Base-by-base conservation (phyloP, 306 rosid genomes). In the Cucumis melo region DNA sequence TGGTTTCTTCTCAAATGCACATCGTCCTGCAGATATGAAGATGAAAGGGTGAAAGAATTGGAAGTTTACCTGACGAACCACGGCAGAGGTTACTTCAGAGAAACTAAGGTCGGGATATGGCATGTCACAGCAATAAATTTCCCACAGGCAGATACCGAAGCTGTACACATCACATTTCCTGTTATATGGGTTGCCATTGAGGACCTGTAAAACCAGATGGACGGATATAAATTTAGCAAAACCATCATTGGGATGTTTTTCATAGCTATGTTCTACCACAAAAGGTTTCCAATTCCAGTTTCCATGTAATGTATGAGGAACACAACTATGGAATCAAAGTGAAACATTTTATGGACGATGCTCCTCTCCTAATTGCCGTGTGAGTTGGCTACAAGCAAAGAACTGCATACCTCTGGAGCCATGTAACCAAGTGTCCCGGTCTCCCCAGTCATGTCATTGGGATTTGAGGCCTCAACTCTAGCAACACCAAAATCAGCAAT, bases 391-490 rank as follows among this genome's bases (percentile, higher is more conserved):
- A 27, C 24, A 70, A 17, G 13, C 10, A 32, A 59, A 15, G 38
- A n/a, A 81, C 46, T 8, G 79, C 77, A 62, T 78, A 92, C 98
- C 98, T 94, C 98, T 3, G 98, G 98, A 82, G 98, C 98, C 98
- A 94, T 94, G 87, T 94, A 94, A 83, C 98, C 98, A 56, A 94
- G 97, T 14, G 98, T 94, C 32, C 98, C 98, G 44, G 98, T 94
- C 91, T 94, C 98, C 83, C 98, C 98, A 17, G 98, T 94, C 98
- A 94, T 94, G 83, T 94, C 98, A 44, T 94, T 94, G 74, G 97
- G 98, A 89, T 94, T 94, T 80, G 98, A 94, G 38, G 98, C 98
- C 86, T 94, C 98, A 11, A 94, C 97, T 13, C 98, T 94, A 16
- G 98, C 98, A 74, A 94, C 98, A 64, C 98, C 98, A 80, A 94